Percentiles rank a stretch among this genome's conserved stretches.
Conservation (phyloP, 768 basidiomycete species). For the Collybia mongolica region DNA sequence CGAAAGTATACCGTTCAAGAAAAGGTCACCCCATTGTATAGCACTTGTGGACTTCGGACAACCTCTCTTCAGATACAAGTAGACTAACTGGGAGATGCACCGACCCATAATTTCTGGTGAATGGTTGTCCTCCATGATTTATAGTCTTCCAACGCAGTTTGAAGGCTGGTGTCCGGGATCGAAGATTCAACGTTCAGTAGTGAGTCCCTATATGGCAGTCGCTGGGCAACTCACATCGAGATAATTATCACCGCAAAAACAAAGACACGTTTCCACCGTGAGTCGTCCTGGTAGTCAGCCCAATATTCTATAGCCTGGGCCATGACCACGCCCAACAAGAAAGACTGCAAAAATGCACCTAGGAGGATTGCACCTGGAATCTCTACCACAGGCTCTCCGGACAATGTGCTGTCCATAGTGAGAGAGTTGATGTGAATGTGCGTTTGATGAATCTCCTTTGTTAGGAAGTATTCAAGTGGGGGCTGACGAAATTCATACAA, state of each 20-base stretch:
- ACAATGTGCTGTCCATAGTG: slow-evolving; percentile 19
- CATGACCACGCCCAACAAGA: slow-evolving; percentile 43
- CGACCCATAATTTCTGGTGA: slow-evolving; percentile 30
- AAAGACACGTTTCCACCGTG: slow-evolving; percentile 37
- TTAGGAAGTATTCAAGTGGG: not conserved
- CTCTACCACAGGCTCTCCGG: slow-evolving; percentile 25
- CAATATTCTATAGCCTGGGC: slow-evolving; percentile 40
- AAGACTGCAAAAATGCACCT: slow-evolving; percentile 44
- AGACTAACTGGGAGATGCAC: slow-evolving; percentile 7
- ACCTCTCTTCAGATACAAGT: not conserved
- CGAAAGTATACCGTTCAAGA: slow-evolving; percentile 47
- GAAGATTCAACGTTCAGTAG: too few relatives aligned
- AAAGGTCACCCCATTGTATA: slow-evolving; percentile 44
- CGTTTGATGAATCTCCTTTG: not conserved
- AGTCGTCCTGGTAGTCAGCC: slow-evolving; percentile 42
- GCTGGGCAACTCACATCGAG: slow-evolving; percentile 34
- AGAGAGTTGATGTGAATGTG: not conserved
- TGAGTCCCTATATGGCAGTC: too few relatives aligned
- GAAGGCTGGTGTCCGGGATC: slow-evolving; percentile 11
- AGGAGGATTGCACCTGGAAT: slow-evolving; percentile 41
- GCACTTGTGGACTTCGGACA: slow-evolving; percentile 30
- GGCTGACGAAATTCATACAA: not conserved
- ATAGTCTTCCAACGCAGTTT: slow-evolving; percentile 39
- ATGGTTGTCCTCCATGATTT: slow-evolving; percentile 40
- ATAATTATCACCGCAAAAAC: slow-evolving; percentile 37